phyloP scores from a whole-genome alignment of 257 asterid genomes.

The Solanum appendiculatum region DNA sequence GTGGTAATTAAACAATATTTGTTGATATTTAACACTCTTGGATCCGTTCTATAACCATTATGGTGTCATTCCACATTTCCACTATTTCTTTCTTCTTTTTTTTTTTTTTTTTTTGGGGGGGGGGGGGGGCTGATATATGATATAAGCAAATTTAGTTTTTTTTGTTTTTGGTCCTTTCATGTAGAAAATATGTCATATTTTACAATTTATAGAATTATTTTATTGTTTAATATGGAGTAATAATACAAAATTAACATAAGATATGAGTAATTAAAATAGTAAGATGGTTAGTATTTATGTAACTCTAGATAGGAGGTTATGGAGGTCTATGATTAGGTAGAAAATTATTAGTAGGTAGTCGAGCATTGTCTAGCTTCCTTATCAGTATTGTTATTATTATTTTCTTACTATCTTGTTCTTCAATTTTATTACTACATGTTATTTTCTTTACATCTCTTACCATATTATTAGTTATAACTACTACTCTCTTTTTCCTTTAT shows the following conservation, averaged over 20 bases:
- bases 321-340: neutral
- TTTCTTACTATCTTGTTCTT: neutral
- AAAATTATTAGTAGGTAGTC: neutral
- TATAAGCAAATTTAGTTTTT: neutral
- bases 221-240: neutral
- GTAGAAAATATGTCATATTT: neutral
- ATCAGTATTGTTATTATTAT: neutral
- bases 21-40: neutral
- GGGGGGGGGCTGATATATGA: too few relatives aligned
- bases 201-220: neutral
- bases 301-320: neutral
- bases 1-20: neutral
- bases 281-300: neutral
- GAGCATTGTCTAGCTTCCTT: neutral
- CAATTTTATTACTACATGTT: neutral
- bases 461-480: too few relatives aligned
- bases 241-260: neutral
- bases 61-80: neutral
- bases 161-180: neutral
- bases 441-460: neutral
- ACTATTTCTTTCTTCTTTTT: too few relatives aligned
- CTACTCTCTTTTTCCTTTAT: neutral
- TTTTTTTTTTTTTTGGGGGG: too few relatives aligned
- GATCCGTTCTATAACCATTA: neutral
- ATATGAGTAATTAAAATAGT: neutral